phyloP scores from a whole-genome alignment of 257 asterid species.

The Phtheirospermum japonicum region DNA sequence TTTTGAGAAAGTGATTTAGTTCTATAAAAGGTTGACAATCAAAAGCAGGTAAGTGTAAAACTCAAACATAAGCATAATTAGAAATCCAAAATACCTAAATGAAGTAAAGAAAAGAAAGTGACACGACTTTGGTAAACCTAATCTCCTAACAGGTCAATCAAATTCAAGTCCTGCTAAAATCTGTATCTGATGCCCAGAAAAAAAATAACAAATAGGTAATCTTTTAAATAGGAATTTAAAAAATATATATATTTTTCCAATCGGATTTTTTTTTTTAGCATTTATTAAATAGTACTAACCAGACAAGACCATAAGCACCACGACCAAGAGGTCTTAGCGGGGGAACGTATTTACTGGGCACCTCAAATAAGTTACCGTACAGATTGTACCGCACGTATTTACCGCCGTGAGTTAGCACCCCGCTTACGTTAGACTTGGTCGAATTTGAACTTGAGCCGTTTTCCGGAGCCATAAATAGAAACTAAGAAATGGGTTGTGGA shows the following conservation, averaged over 20 bases:
- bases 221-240: background rate
- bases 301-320: conserved; percentile 90
- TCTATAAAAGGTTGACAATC: background rate
- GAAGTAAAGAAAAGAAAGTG: no score
- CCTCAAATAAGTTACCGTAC: conserved; percentile 71
- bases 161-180: background rate
- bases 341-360: conserved; percentile 65
- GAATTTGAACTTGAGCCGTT: conserved; percentile 33
- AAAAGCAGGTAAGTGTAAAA: background rate
- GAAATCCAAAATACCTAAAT: background rate
- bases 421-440: conserved; percentile 36
- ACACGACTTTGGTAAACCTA: background rate
- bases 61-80: background rate
- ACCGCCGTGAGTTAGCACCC: conserved; percentile 63
- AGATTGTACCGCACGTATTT: conserved; percentile 68
- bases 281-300: conserved; percentile 36
- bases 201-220: background rate
- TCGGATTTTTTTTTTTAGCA: no score
- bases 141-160: conserved; percentile 7
- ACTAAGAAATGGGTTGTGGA: no score
- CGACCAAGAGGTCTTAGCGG: conserved; percentile 91
- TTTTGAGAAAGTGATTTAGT: background rate
- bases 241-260: no score
- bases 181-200: background rate
- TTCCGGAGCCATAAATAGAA: conserved; percentile 39